Conservation (phyloP, 2,329 filamentous ascomycete genomes). For the Hawksworthiomyces lignivorus region DNA sequence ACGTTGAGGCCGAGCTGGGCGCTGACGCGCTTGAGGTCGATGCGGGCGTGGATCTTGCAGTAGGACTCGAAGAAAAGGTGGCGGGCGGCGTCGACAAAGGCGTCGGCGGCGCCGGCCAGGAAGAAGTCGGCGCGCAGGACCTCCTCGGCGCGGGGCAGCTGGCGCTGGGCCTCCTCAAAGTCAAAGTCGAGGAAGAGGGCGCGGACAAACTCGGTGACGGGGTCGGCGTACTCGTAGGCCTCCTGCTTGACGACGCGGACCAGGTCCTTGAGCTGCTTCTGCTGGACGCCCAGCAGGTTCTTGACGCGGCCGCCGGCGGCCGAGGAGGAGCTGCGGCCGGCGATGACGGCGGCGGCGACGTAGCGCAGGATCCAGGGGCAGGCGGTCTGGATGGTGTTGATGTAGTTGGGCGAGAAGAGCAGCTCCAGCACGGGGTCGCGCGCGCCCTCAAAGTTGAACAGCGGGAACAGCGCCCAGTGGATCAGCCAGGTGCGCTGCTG, state of each 20-base stretch:
- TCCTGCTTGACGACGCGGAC: conserved; percentile 94
- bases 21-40: conserved; percentile 95
- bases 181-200: conserved; percentile 94
- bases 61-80: conserved; percentile 98
- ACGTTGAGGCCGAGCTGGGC: conserved; percentile 83
- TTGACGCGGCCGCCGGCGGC: conserved; percentile 67
- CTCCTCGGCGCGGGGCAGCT: conserved; percentile 79
- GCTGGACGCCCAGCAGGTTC: conserved; percentile 78
- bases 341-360: conserved; percentile 88
- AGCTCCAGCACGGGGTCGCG: conserved; percentile 89
- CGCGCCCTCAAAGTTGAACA: conserved; percentile 93
- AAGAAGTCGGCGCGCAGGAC: conserved; percentile 94
- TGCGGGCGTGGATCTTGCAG: conserved; percentile 99
- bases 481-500: conserved; percentile 95
- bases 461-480: conserved; percentile 97
- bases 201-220: conserved; percentile 92
- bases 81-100: conserved; percentile 87
- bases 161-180: conserved; percentile 91
- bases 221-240: conserved; percentile 94
- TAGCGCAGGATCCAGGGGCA: conserved; percentile 97
- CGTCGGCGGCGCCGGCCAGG: conserved; percentile 73
- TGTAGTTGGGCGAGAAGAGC: conserved; percentile 94
- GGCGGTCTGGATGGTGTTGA: conserved; percentile 98
- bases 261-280: conserved; percentile 98
- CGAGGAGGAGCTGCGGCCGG: no score